These are phyloP conservation scores for Escallonia herrerae DNA, from an alignment of 129 eudicot genomes.

Conservation along the genomic window DNA sequence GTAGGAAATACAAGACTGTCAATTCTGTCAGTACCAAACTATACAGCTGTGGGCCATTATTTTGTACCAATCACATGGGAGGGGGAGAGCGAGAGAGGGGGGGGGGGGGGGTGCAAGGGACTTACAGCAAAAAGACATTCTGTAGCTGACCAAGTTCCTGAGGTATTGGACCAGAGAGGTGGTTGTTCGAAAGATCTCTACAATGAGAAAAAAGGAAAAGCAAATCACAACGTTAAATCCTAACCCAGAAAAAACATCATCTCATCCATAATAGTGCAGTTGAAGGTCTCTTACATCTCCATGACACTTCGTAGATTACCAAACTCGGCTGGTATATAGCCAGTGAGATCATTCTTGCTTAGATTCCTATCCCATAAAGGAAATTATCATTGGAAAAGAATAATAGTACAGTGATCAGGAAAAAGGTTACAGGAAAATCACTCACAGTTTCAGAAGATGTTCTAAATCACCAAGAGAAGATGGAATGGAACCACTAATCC, in stretches of 20 bases:
- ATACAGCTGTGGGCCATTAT: neutral
- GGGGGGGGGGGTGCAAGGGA: neutral
- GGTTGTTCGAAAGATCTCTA: conserved; percentile 84
- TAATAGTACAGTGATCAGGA: neutral
- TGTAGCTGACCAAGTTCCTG: conserved; percentile 88
- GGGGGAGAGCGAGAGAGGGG: too few relatives aligned
- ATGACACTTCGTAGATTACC: conserved; percentile 85
- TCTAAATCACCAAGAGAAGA: conserved; percentile 94
- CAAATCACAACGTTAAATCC: neutral
- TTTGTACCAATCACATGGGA: neutral
- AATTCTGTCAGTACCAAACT: neutral
- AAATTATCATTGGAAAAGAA: neutral
- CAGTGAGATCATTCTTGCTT: conserved; percentile 62
- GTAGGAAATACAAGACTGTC: too few relatives aligned
- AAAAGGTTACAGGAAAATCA: neutral
- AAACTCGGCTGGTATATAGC: conserved; percentile 82
- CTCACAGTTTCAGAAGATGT: conserved; percentile 92
- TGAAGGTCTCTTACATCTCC: conserved; percentile 57
- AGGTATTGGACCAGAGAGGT: conserved; percentile 73
- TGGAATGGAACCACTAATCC: conserved; percentile 74
- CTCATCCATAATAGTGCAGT: neutral
- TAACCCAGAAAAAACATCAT: neutral
- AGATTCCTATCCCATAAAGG: conserved; percentile 43
- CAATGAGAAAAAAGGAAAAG: conserved; percentile 3
- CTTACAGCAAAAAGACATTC: conserved; percentile 81